phyloP scores from a whole-genome alignment of 306 rosid genomes.

The Casuarina cunninghamiana region DNA sequence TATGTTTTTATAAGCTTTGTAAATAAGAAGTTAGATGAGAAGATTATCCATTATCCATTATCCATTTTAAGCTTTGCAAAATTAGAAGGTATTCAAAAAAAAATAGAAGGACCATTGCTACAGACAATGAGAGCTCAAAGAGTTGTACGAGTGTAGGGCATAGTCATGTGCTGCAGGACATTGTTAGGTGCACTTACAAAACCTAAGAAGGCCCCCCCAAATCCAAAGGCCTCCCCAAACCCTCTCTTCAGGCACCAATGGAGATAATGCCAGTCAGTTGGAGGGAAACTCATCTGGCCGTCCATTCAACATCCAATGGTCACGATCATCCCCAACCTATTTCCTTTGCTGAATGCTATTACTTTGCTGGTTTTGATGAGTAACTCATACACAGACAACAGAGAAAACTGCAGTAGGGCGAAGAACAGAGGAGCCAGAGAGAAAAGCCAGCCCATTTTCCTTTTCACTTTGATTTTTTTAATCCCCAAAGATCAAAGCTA shows the following conservation, averaged over 20 bases:
- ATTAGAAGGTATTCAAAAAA: no score
- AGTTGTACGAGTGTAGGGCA: neutral
- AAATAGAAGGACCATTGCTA: no score
- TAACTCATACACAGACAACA: neutral
- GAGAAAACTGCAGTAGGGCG: conserved; percentile 3
- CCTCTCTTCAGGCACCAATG: neutral
- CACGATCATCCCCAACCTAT: neutral
- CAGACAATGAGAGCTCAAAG: no score
- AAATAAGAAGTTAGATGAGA: no score
- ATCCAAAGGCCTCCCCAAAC: neutral
- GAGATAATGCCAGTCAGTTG: conserved; percentile 1
- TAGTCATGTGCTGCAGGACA: neutral
- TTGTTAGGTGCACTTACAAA: neutral
- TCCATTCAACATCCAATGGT: conserved; percentile 24
- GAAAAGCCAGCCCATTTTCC: neutral
- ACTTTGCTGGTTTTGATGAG: neutral
- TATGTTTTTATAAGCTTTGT: no score
- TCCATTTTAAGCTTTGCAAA: no score
- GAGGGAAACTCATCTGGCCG: conserved; percentile 16
- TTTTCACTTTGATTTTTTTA: neutral
- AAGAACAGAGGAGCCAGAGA: conserved; percentile 13
- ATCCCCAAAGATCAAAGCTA: conserved; percentile 16
- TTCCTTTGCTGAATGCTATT: neutral
- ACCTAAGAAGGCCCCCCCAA: neutral
- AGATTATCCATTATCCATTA: no score